Base-by-base conservation (phyloP, 2,329 filamentous ascomycete genomes). In the Botrytis cinerea region DNA sequence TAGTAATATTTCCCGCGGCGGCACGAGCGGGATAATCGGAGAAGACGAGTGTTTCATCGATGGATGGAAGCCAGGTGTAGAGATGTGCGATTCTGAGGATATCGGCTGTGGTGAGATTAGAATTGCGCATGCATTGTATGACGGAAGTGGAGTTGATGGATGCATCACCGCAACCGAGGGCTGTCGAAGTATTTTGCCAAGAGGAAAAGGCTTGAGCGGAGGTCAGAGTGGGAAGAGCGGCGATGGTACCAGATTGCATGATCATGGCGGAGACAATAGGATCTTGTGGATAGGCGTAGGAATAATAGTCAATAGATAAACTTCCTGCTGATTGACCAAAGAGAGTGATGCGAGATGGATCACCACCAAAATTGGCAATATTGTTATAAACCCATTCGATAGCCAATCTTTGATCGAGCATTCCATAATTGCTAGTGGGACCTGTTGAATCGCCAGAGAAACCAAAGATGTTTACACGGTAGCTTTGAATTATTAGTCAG, bases 401-500 rank as follows among this genome's bases (percentile, higher is more conserved):
- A 12, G 87, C 84, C n/a, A 85, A 78, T 74, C 87, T 84, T 80
- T 91, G 89, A 77, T 92, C 90, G 74, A 85, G 83, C 70, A 91
- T 81, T 2, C 91, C 91, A 7, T 67, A 57, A 18, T 90, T 82
- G 75, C 43, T 45, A 2, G 92, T 74, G 12, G 74, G 72, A 8
- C 69, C 69, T 5, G 57, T 57, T 16, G 77, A 93, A 68, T 89
- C 82, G 57, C 87, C 77, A 70, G 87, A 76, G 81, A 94, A 94
- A 0, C 92, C 92, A 78, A 93, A 83, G 2, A 87, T 86, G 6
- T 88, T 88, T 57, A 92, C 85, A 7, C 91, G 85, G 79, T 92
- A 89, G 80, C 87, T 83, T 61, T 57, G 20, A 32, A 72, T 73
- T n/a, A 73, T 80, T 25, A 78, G 76, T 40, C 14, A 28, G n/a